Evolutionary conservation across 495 filamentous ascomycete genomes (phyloP), one percentile per base, ranked within the genome.

Genomic region (Jackrogersella multiformis): DNA sequence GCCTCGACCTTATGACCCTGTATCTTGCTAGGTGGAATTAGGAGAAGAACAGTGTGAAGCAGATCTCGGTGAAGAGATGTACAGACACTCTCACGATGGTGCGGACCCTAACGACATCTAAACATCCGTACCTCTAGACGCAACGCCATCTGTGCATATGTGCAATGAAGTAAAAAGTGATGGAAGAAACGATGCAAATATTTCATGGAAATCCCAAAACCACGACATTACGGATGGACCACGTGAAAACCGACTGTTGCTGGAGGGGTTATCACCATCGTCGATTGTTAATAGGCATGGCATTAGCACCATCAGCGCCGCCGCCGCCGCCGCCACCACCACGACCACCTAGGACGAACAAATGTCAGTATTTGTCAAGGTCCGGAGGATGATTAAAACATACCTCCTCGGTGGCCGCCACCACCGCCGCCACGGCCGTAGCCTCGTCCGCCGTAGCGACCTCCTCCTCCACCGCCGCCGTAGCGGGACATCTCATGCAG

Each of bases 401-500:
- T 71, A 78, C 90, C 88, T 70, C 90, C 88, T 70, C 89, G 82
- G 73, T 89, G 81, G 66, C 91, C 87, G 38, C 86, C 85, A 64
- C 89, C 82, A 69, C 88, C 79, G 66, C 91, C 87, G 38, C 86
- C 85, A 64, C 89, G 82, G 70, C 88, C 79, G 73, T 85, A 82
- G 56, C 90, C 83, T 64, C 73, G 66, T 60, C 73, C 72, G 64
- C 90, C 87, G 64, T 86, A 85, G 56, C 88, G 85, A 69, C 88
- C 80, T 73, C 90, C 85, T 64, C 90, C 91, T 67, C 94, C 94
- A 52, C 94, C 92, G 63, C 93, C 92, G 74, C 91, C 83, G 79
- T 93, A 97, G 76, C 95, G 92, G 57, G 88, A 89, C 95, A 98
- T 98, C 83, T 99, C 95, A 62, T 88, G 86, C 61, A 99, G 90